Base-by-base conservation (phyloP, 768 basidiomycete genomes). In the Mycena latifolia region DNA sequence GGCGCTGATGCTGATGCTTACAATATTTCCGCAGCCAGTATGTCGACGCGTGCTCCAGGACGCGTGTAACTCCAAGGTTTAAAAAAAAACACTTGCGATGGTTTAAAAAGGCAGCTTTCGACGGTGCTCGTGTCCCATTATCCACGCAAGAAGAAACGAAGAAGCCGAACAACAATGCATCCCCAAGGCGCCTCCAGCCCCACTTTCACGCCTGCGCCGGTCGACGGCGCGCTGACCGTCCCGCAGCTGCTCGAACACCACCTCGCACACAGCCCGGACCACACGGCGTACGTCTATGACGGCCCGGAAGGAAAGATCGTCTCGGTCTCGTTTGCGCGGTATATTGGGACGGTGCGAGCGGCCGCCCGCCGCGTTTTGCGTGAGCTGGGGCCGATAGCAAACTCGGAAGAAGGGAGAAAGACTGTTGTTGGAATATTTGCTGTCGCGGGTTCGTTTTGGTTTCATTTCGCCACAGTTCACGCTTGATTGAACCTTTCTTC, bases 211-310 rank as follows among this genome's bases (percentile, higher is more conserved):
- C 17, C 58, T 1, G 46, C 18, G 18, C 60, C 65, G 28, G 24
- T 62, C 39, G 65, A 67, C 27, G 43, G 60, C 14, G 18, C 47
- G 0, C 25, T 67, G 8, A 62, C 65, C 2, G 3, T 67, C 15
- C 65, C 65, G 4, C 60, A 62, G n/a, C 37, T 67, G 10, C 54
- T 67, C 31, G 65, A 67, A 11, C 50, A 18, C 18, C 65, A 67
- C 18, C 54, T 67, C 17, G n/a, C 22, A 31, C 37, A 52, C 15
- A 67, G 65, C 25, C 65, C 65, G 4, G 10, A 51, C 10, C 65
- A 67, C 18, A 17, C n/a, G 1, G 65, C 60, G 25, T 67, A 56
- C 35, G 52, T 62, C 43, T 67, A 67, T 33, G 65, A 67, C 22
- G 53, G 25, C 41, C 17, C 33, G 2, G 3, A 58, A 2, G 61